These are phyloP conservation scores for Marchantia polymorpha DNA, from an alignment of 225 moss, liverwort and hornwort genomes.

Conservation along the genomic window DNA sequence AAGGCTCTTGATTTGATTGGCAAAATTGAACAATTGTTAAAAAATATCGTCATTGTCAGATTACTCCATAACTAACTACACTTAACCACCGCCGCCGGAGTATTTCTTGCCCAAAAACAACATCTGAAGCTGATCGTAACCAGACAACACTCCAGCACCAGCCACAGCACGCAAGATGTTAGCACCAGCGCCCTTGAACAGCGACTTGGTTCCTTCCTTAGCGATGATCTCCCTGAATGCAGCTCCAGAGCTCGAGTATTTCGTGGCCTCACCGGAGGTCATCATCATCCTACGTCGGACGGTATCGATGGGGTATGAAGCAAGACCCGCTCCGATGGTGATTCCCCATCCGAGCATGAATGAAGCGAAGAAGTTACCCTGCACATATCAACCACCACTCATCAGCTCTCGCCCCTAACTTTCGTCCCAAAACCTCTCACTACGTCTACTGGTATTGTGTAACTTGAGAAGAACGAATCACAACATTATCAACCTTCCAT, in stretches of 20 bases:
- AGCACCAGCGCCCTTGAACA: conserved; percentile 51
- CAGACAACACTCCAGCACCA: conserved; percentile 53
- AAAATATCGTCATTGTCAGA: conserved; percentile 37
- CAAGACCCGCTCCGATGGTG: conserved; percentile 59
- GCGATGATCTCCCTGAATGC: conserved; percentile 48
- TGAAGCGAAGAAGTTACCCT: conserved; percentile 39
- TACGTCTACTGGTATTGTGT: no score
- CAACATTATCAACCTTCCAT: not conserved
- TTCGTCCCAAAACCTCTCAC: no score
- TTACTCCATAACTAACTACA: not conserved
- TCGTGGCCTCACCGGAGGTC: conserved; percentile 55
- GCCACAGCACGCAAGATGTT: conserved; percentile 47
- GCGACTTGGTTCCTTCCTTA: conserved; percentile 47
- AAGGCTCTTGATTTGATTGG: conserved; percentile 3
- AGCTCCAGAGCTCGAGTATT: conserved; percentile 43
- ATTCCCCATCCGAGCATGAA: conserved; percentile 47
- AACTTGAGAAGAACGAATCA: no score
- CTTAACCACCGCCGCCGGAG: conserved; percentile 43
- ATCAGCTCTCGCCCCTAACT: no score
- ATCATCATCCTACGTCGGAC: conserved; percentile 60
- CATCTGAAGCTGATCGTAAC: conserved; percentile 60
- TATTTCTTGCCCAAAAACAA: conserved; percentile 43
- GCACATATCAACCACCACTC: not conserved
- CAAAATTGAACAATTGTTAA: conserved; percentile 30
- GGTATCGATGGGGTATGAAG: conserved; percentile 55